These are phyloP conservation scores for Pisolithus thermaeus DNA, from an alignment of 1,284 basidiomycete species.

Conservation along the genomic window DNA sequence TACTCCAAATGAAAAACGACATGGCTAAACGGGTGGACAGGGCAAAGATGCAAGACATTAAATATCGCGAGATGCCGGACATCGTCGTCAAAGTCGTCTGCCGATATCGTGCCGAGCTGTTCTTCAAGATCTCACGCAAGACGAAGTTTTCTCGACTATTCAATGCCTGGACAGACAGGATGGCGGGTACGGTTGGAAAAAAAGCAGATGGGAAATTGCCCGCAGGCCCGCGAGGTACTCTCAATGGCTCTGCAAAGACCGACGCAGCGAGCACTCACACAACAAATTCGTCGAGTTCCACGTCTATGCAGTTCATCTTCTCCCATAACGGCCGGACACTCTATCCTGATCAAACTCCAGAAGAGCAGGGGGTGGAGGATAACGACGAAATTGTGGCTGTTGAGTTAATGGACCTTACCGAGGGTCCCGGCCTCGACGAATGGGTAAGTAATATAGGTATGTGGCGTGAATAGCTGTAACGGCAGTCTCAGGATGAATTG, in stretches of 20 bases:
- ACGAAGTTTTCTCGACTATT: slow-evolving; percentile 75
- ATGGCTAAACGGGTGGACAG: slow-evolving; percentile 70
- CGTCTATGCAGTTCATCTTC: slow-evolving; percentile 69
- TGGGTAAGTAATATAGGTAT: slow-evolving; percentile 41
- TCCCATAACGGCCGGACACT: slow-evolving; percentile 70
- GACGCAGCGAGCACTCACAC: slow-evolving; percentile 37
- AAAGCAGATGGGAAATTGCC: slow-evolving; percentile 30
- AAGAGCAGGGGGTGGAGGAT: slow-evolving; percentile 78
- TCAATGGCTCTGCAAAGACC: slow-evolving; percentile 44
- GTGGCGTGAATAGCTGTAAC: slow-evolving; percentile 2
- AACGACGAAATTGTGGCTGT: slow-evolving; percentile 80
- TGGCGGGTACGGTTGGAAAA: slow-evolving; percentile 52
- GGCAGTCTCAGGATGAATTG: slow-evolving; percentile 49
- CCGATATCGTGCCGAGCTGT: slow-evolving; percentile 79
- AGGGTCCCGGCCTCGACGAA: slow-evolving; percentile 53
- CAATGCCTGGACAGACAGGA: slow-evolving; percentile 80
- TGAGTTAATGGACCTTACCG: slow-evolving; percentile 81
- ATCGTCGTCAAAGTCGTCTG: slow-evolving; percentile 81
- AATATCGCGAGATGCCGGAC: slow-evolving; percentile 73
- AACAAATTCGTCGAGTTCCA: slow-evolving; percentile 25
- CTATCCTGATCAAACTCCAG: slow-evolving; percentile 73
- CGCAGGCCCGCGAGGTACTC: slow-evolving; percentile 25
- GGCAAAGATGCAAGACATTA: slow-evolving; percentile 66
- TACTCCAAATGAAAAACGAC: slow-evolving; percentile 70
- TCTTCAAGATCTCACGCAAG: slow-evolving; percentile 85